phyloP scores from a whole-genome alignment of 148 eudicot species.

The Chenopodium suecicum region DNA sequence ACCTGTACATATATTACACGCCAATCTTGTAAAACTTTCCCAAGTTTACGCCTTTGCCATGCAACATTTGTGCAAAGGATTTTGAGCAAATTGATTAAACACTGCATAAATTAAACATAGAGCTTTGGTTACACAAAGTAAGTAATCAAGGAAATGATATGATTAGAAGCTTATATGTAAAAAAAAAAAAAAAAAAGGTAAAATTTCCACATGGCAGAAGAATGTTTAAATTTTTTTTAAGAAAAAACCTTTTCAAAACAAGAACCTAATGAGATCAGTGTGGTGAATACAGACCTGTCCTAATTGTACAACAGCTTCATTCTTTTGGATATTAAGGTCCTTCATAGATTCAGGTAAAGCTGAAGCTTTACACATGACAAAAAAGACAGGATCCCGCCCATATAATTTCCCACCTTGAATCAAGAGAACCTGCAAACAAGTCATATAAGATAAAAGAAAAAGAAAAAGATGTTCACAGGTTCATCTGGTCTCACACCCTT shows the following conservation, averaged over 20 bases:
- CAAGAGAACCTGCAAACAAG: slow-evolving; percentile 67
- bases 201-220: slow-evolving; percentile 7
- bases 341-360: slow-evolving; percentile 59
- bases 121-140: slow-evolving; percentile 6
- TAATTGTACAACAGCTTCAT: slow-evolving; percentile 66
- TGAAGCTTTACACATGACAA: slow-evolving; percentile 79
- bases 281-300: slow-evolving; percentile 52
- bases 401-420: slow-evolving; percentile 89
- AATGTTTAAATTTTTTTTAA: slow-evolving; percentile 1
- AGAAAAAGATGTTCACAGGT: not conserved
- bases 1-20: slow-evolving; percentile 86
- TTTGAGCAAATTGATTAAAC: slow-evolving; percentile 69
- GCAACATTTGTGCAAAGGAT: slow-evolving; percentile 87
- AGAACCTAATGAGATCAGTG: not conserved
- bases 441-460: slow-evolving; percentile 3
- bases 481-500: not conserved
- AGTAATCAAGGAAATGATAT: not conserved
- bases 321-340: slow-evolving; percentile 69
- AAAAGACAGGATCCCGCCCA: slow-evolving; percentile 80
- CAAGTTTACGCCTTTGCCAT: slow-evolving; percentile 99
- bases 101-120: slow-evolving; percentile 50
- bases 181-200: not conserved
- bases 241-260: not conserved
- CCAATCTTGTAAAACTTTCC: slow-evolving; percentile 96
- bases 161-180: not conserved